phyloP scores from a whole-genome alignment of 208 protist genomes.

The Trypanosoma theileri region DNA sequence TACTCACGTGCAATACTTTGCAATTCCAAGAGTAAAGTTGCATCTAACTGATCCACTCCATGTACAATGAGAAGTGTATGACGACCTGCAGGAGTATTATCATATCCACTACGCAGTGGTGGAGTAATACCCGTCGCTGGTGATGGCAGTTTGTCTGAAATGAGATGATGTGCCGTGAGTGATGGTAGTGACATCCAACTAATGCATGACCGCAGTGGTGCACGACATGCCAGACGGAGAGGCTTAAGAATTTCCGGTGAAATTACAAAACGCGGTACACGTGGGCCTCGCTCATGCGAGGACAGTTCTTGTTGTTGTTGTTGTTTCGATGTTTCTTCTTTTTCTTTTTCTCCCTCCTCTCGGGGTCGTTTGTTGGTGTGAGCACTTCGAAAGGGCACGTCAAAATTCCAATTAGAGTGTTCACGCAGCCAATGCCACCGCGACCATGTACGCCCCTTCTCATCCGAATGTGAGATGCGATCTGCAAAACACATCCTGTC shows the following conservation, averaged over 20 bases:
- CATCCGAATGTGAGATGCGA: not conserved
- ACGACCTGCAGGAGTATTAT: constrained; percentile 6
- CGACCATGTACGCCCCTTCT: constrained; percentile 11
- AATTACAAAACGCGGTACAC: constrained; percentile 12
- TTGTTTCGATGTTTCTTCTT: not conserved
- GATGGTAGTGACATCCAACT: constrained; percentile 26
- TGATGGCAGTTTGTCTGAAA: constrained; percentile 9
- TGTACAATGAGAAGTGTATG: constrained; percentile 61
- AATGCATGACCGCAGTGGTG: constrained; percentile 23
- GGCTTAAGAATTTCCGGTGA: constrained; percentile 14
- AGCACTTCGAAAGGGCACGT: constrained; percentile 6
- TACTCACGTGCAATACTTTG: constrained; percentile 42
- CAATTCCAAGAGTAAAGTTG: constrained; percentile 34
- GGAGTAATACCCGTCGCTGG: too few species aligned
- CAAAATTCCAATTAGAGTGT: constrained; percentile 28
- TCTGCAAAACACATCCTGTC: not conserved
- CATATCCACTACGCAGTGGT: not conserved
- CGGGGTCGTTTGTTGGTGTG: not conserved
- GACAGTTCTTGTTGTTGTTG: not conserved
- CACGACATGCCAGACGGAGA: constrained; percentile 21
- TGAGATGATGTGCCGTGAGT: constrained; percentile 7
- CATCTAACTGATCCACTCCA: constrained; percentile 61
- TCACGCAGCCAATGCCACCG: constrained; percentile 22
- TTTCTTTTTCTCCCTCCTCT: constrained; percentile 1
- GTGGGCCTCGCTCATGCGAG: not conserved